phyloP scores from a whole-genome alignment of 257 asterid genomes.

The Cordia subcordata region DNA sequence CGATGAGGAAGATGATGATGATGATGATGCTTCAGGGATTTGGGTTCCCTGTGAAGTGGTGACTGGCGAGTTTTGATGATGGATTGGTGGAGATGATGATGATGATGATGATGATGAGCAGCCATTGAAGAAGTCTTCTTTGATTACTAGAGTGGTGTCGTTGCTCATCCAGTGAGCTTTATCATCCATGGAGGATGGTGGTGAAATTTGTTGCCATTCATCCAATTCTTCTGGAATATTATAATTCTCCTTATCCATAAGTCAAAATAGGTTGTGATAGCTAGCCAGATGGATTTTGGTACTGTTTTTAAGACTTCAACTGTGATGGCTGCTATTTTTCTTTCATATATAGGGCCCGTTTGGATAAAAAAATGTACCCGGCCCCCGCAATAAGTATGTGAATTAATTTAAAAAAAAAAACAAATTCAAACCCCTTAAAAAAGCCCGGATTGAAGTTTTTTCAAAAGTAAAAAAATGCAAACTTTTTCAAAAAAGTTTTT shows the following conservation, averaged over 20 bases:
- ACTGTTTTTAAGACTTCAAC: neutral
- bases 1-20: neutral
- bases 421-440: no score
- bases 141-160: slow-evolving; percentile 5
- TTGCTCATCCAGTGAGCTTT: slow-evolving; percentile 7
- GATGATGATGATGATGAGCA: slow-evolving; percentile 38
- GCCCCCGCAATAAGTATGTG: no score
- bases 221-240: slow-evolving; percentile 26
- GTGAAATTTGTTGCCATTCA: slow-evolving; percentile 54
- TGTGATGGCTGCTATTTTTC: neutral
- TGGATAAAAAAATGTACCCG: neutral
- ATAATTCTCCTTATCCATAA: slow-evolving; percentile 49
- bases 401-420: no score
- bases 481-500: no score
- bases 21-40: slow-evolving; percentile 7
- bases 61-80: slow-evolving; percentile 41
- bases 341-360: no score
- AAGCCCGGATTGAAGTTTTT: no score
- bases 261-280: neutral
- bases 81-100: slow-evolving; percentile 36
- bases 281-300: neutral
- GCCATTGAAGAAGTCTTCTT: slow-evolving; percentile 22
- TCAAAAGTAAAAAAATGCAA: no score
- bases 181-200: slow-evolving; percentile 19
- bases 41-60: slow-evolving; percentile 11